Evolutionary conservation across 202 grass and related monocot genomes (phyloP).

Genomic region (Dendrocalamus latiflorus): DNA sequence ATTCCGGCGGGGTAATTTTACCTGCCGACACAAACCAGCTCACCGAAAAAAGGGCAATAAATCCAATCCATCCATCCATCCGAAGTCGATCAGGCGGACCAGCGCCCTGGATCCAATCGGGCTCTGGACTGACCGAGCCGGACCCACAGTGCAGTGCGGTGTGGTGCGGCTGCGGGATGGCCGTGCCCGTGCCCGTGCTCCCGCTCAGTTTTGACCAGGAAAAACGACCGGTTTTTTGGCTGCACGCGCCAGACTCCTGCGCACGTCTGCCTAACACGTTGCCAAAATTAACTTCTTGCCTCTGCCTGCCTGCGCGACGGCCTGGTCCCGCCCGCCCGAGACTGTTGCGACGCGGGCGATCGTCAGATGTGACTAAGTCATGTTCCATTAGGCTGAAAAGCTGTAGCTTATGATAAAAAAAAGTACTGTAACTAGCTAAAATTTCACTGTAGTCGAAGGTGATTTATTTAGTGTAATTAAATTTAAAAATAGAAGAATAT

Average conservation of each 20-base stretch:
- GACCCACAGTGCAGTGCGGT: not conserved
- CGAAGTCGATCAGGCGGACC: not conserved
- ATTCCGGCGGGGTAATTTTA: too few species aligned
- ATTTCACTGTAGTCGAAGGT: too few species aligned
- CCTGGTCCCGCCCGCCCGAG: not conserved
- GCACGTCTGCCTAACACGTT: not conserved
- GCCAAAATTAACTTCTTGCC: conserved; percentile 22
- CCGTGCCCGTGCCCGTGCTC: not conserved
- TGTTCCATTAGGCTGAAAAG: too few species aligned
- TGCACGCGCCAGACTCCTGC: not conserved
- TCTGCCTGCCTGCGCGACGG: too few species aligned
- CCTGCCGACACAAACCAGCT: not conserved
- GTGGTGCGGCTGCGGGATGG: not conserved
- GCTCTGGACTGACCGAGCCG: not conserved
- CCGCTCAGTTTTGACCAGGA: conserved; percentile 1
- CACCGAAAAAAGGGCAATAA: not conserved
- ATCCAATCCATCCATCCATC: not conserved
- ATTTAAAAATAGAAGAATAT: too few species aligned
- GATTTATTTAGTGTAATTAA: too few species aligned
- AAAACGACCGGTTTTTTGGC: not conserved
- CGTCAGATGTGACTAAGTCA: too few species aligned
- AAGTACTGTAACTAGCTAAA: too few species aligned
- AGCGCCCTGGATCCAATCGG: not conserved
- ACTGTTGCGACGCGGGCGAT: too few species aligned
- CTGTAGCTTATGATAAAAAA: too few species aligned